Evolutionary conservation across 257 asterid genomes (phyloP), one percentile per base, ranked within the genome.

Genomic region (Plectranthus barbatus): DNA sequence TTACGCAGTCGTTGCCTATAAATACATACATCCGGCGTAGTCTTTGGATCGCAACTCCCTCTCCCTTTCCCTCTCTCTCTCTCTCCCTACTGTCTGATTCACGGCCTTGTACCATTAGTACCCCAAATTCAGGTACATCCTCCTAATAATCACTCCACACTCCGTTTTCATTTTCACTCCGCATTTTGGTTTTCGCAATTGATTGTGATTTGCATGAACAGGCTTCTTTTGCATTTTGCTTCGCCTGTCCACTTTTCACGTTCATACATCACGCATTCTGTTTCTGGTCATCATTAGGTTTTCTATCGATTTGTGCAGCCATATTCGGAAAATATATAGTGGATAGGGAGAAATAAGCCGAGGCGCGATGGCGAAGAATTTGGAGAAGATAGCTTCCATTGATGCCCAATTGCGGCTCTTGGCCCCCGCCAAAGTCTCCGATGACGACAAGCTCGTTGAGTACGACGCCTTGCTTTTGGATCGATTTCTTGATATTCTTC

Each of bases 391-490:
- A 69, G 66, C 65, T n/a, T 79, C 88, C 6, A 82, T 82, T 74
- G 88, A 82, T 74, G 88, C 88, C 21, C 85, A 76, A 48, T 20
- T 82, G 73, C 77, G 88, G 80, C 80, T 70, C 47, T 67, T 82
- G 81, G 85, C 79, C 13, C 88, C 88, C 36, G 80, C 74, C 3
- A 82, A 79, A n/a, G n/a, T n/a, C n/a, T n/a, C n/a, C n/a, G n/a
- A n/a, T n/a, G n/a, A n/a, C n/a, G n/a, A n/a, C n/a, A 82, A 82
- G 69, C 83, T 82, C 14, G 74, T 82, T 31, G 88, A 82, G 78
- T 82, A 82, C 67, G 88, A 82, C 67, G 88, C 88, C 3, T 62
- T 82, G 78, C 83, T 82, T 52, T 68, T 82, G 80, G 88, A 82
- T n/a, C n/a, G n/a, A n/a, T n/a, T n/a, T n/a, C n/a, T n/a, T n/a